Evolutionary conservation across 208 protist species (phyloP).

Genomic region (Acanthamoeba triangularis): DNA sequence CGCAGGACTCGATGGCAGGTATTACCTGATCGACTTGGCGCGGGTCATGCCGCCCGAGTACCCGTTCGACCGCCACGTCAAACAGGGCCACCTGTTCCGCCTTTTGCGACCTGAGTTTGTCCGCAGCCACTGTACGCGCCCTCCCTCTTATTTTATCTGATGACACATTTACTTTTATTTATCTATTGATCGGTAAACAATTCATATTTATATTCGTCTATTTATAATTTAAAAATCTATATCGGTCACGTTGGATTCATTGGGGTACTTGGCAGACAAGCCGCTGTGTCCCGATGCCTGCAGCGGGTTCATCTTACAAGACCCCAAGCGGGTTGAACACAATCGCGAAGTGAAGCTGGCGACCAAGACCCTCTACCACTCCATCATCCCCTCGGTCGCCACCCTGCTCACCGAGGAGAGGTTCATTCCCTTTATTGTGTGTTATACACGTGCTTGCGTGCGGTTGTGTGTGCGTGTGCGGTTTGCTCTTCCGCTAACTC

Average conservation of each 20-base stretch:
- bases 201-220: too few species aligned
- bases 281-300: constrained; percentile 51
- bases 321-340: neutral
- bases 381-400: constrained; percentile 2
- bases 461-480: neutral
- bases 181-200: too few species aligned
- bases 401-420: neutral
- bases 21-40: constrained; percentile 80
- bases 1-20: constrained; percentile 79
- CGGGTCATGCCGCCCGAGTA: constrained; percentile 36
- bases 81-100: constrained; percentile 35
- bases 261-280: neutral
- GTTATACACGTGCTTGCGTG: neutral
- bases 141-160: too few species aligned
- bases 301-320: constrained; percentile 27
- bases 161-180: too few species aligned
- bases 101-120: constrained; percentile 52
- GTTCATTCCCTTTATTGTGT: neutral
- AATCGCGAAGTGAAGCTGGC: neutral
- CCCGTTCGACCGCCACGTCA: neutral
- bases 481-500: too few species aligned
- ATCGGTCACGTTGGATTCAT: neutral
- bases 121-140: neutral
- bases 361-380: neutral
- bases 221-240: too few species aligned